A percentile compares a stretch with the other conserved stretches of the same genome.
Evolutionary conservation across 371 early-diverging fungal species (phyloP).

Genomic region (Cokeromyces recurvatus): DNA sequence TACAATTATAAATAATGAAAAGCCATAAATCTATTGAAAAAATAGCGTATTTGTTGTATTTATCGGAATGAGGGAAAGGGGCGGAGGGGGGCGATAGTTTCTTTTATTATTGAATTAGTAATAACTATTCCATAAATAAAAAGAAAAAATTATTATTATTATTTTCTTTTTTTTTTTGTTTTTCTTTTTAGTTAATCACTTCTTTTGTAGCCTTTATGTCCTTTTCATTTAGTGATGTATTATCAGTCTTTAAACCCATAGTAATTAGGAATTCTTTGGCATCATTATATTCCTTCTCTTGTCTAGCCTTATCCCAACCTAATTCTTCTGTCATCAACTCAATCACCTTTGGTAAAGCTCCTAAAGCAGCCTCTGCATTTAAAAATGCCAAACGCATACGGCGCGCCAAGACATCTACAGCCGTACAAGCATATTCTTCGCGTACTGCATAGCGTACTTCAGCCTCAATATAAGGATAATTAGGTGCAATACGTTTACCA

Average conservation of each 20-base stretch:
- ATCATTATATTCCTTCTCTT: constrained; percentile 62
- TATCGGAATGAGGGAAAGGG: too few species aligned
- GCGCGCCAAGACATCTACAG: constrained; percentile 92
- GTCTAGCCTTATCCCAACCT: constrained; percentile 67
- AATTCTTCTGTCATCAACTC: constrained; percentile 91
- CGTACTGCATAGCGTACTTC: constrained; percentile 94
- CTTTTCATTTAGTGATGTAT: too few species aligned
- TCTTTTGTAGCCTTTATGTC: too few species aligned
- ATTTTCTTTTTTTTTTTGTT: background rate
- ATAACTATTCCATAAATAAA: too few species aligned
- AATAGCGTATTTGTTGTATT: too few species aligned
- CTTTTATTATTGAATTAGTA: too few species aligned
- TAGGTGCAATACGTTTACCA: constrained; percentile 71
- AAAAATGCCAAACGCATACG: constrained; percentile 94
- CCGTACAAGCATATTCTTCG: constrained; percentile 92
- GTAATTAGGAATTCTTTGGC: constrained; percentile 73
- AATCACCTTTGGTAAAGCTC: constrained; percentile 82
- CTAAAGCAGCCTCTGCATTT: constrained; percentile 88
- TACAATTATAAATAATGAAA: constrained; percentile 2
- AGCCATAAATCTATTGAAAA: too few species aligned
- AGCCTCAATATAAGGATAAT: constrained; percentile 92
- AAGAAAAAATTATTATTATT: too few species aligned
- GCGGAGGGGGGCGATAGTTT: too few species aligned
- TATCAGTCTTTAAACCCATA: too few species aligned
- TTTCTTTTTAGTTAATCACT: too few species aligned